phyloP scores from a whole-genome alignment of 1,284 basidiomycete species.

The Cryptococcus sp. region DNA sequence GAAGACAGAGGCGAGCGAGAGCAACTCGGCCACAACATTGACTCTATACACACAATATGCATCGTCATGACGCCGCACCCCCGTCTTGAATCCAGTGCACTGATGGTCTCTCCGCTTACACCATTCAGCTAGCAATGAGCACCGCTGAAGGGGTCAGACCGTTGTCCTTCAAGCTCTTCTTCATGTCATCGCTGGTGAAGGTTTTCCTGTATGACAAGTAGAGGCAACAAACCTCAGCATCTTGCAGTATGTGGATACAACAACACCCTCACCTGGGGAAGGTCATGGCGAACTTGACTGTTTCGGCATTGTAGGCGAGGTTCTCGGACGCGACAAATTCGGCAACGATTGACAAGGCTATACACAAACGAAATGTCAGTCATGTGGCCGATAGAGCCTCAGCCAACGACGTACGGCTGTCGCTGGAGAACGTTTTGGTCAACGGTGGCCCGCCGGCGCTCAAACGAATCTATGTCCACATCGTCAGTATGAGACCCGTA shows the following conservation, averaged over 20 bases:
- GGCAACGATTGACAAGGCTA: slow-evolving; percentile 77
- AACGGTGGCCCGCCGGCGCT: slow-evolving; percentile 73
- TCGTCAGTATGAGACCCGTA: neutral
- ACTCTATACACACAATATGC: no score
- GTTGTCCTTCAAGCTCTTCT: slow-evolving; percentile 46
- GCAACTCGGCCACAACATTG: no score
- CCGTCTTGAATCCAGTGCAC: no score
- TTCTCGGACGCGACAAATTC: slow-evolving; percentile 76
- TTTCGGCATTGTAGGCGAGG: slow-evolving; percentile 65
- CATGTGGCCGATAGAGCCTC: neutral
- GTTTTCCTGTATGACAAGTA: slow-evolving; percentile 33
- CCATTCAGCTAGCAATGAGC: slow-evolving; percentile 35
- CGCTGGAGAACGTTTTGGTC: slow-evolving; percentile 73
- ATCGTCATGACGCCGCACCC: no score
- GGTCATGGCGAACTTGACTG: slow-evolving; percentile 68
- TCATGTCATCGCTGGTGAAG: slow-evolving; percentile 44
- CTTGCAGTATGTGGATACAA: neutral
- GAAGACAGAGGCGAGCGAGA: no score
- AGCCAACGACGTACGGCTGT: slow-evolving; percentile 60
- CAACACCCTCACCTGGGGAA: slow-evolving; percentile 68
- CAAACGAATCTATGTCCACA: slow-evolving; percentile 62
- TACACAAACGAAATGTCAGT: neutral
- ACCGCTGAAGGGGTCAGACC: slow-evolving; percentile 51
- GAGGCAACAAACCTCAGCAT: neutral
- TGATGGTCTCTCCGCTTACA: no score